These are phyloP conservation scores for Poronia punctata DNA, from an alignment of 495 filamentous ascomycete genomes.

Conservation along the genomic window DNA sequence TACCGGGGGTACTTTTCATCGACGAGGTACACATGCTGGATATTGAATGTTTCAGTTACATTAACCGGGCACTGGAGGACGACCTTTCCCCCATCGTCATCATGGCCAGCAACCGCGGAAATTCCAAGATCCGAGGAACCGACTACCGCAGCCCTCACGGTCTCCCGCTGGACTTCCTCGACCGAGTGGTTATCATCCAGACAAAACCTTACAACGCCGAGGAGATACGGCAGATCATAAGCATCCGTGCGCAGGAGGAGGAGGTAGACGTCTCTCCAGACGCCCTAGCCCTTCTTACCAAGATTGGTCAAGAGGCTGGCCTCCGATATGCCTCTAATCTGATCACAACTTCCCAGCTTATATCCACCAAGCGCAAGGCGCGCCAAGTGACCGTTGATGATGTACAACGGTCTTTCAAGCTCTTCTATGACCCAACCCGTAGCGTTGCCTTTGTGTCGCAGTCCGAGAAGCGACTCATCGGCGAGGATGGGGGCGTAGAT, in stretches of 20 bases:
- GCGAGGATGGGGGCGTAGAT: conserved; percentile 71
- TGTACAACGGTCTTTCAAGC: conserved; percentile 82
- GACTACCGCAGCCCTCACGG: conserved; percentile 88
- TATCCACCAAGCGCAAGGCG: conserved; percentile 68
- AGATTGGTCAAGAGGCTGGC: conserved; percentile 89
- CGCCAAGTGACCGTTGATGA: conserved; percentile 77
- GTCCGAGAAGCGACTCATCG: conserved; percentile 89
- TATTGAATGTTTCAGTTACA: conserved; percentile 96
- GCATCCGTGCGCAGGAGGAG: conserved; percentile 89
- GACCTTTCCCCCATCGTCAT: conserved; percentile 96
- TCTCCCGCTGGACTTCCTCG: conserved; percentile 90
- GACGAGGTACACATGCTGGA: conserved; percentile 99
- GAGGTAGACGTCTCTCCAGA: conserved; percentile 86
- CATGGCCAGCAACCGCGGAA: conserved; percentile 97
- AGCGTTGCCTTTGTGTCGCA: conserved; percentile 86
- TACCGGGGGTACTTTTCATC: conserved; percentile 95
- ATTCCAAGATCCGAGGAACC: conserved; percentile 88
- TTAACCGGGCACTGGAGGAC: conserved; percentile 92
- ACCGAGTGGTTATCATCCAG: conserved; percentile 93
- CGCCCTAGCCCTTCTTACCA: conserved; percentile 84
- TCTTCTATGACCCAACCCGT: conserved; percentile 84
- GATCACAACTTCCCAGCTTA: conserved; percentile 84
- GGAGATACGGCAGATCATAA: conserved; percentile 84
- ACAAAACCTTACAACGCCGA: conserved; percentile 81
- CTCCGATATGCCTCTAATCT: conserved; percentile 91